Conservation (phyloP, 176 grass and related monocot species). For the Thalia dealbata region DNA sequence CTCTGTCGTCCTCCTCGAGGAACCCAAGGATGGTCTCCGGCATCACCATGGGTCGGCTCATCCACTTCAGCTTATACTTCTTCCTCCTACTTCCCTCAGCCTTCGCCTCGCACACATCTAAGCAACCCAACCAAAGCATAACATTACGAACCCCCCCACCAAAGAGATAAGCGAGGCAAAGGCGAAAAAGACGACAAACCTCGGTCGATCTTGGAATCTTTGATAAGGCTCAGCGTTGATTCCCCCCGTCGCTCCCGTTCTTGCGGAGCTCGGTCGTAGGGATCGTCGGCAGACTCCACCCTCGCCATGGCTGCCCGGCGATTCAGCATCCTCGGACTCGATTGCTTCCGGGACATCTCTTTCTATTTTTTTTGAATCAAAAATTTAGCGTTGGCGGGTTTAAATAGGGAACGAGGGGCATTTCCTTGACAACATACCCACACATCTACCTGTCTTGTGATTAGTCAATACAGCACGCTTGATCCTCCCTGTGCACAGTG, state of each 20-base stretch:
- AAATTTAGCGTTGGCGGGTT: not conserved
- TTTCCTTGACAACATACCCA: not conserved
- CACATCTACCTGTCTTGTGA: no score
- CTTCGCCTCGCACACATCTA: not conserved
- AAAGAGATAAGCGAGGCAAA: not conserved
- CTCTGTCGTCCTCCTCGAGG: constrained; percentile 9
- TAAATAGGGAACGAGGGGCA: not conserved
- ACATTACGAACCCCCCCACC: not conserved
- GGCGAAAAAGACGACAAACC: not conserved
- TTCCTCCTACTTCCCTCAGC: not conserved
- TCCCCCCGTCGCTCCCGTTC: constrained; percentile 6
- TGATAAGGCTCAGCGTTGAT: not conserved
- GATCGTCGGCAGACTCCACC: not conserved
- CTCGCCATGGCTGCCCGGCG: not conserved
- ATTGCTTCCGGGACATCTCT: not conserved
- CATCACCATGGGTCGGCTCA: constrained; percentile 13
- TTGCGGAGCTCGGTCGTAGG: not conserved
- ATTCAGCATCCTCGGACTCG: not conserved
- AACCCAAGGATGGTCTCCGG: constrained; percentile 19
- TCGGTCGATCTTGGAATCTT: constrained; percentile 12
- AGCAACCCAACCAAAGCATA: not conserved
- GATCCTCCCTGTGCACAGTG: no score
- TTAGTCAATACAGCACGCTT: no score
- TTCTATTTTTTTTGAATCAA: no score
- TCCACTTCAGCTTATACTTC: constrained; percentile 13